Percentiles rank a stretch among this genome's conserved stretches.
These are phyloP conservation scores for Hansenula lynferdii DNA, from an alignment of 1,139 yeast genomes.

Conservation along the genomic window DNA sequence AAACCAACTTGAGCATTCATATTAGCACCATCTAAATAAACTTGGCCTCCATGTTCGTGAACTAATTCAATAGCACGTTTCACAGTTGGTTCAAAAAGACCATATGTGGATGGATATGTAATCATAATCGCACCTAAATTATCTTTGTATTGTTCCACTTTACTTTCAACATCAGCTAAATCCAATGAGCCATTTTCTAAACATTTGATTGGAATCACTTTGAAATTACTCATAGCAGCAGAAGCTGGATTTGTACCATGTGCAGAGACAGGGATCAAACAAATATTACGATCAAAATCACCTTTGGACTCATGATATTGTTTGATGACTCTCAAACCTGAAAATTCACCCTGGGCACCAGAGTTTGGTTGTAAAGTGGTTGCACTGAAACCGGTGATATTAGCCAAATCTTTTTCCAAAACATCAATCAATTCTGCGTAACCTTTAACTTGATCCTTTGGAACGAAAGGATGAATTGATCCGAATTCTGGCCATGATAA, in stretches of 20 bases:
- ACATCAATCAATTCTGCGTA: constrained; percentile 70
- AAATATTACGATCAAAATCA: constrained; percentile 68
- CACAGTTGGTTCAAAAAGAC: constrained; percentile 91
- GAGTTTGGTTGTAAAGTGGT: constrained; percentile 95
- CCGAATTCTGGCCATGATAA: constrained; percentile 93
- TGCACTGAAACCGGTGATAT: constrained; percentile 92
- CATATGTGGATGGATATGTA: constrained; percentile 96
- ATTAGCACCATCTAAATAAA: constrained; percentile 96
- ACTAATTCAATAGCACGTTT: constrained; percentile 79
- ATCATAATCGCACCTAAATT: constrained; percentile 89
- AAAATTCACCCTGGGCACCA: constrained; percentile 98
- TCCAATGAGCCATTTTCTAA: constrained; percentile 82
- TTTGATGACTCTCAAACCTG: constrained; percentile 85
- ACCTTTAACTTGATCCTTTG: constrained; percentile 81
- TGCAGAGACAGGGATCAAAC: constrained; percentile 94
- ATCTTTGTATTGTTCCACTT: constrained; percentile 66
- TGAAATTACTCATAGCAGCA: constrained; percentile 95
- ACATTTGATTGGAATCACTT: constrained; percentile 91
- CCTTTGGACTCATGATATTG: constrained; percentile 73
- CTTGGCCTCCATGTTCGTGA: constrained; percentile 88
- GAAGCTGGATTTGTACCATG: constrained; percentile 99
- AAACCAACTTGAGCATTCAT: constrained; percentile 99
- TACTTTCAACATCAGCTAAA: constrained; percentile 63
- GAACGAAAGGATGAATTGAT: constrained; percentile 89
- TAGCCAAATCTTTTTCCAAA: constrained; percentile 80